Base-by-base conservation (phyloP, 306 rosid genomes). In the Vachellia pachyceras region DNA sequence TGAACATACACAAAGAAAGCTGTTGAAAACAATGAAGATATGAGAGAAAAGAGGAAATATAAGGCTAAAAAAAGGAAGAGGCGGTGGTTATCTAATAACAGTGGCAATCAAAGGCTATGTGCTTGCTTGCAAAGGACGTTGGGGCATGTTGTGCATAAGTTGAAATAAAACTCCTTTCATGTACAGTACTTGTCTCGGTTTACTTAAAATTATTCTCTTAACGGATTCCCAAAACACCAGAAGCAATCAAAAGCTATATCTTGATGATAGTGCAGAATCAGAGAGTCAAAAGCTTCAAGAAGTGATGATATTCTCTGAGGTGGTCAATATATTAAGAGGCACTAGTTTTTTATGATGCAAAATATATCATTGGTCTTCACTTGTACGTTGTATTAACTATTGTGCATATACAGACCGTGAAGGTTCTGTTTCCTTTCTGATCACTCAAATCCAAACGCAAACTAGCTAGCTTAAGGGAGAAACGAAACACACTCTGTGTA, bases 231-330 rank as follows among this genome's bases (percentile, higher is more conserved):
- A n/a, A n/a, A n/a, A n/a, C n/a, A n/a, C 73, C 29, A 22, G 33
- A 76, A 69, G 52, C n/a, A n/a, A n/a, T n/a, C 77, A n/a, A 37
- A 20, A 49, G 79, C 82, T 61, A 22, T 0, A 52, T 22, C 63
- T 76, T 18, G 49, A 41, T 29, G n/a, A n/a, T n/a, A 29, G 58
- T 71, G 79, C 77, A 79, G 81, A 85, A 76, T 82, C 80, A 60
- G 17, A 66, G 49, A 61, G 85, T 85, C 89, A 83, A 88, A 86
- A 83, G 87, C 72, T 83, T 78, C 61, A 55, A 20, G 61, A 8
- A 55, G 61, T 20, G 61, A n/a, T n/a, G n/a, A 55, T 55, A 88
- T 80, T 44, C 77, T 20, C 45, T 60, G 77, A 44, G 55, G 46
- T 55, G 41, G 29, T 60, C 49, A 52, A 61, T 73, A 80, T 66